phyloP scores from a whole-genome alignment of 164 flowering plant genomes.

The Vitis amurensis region DNA sequence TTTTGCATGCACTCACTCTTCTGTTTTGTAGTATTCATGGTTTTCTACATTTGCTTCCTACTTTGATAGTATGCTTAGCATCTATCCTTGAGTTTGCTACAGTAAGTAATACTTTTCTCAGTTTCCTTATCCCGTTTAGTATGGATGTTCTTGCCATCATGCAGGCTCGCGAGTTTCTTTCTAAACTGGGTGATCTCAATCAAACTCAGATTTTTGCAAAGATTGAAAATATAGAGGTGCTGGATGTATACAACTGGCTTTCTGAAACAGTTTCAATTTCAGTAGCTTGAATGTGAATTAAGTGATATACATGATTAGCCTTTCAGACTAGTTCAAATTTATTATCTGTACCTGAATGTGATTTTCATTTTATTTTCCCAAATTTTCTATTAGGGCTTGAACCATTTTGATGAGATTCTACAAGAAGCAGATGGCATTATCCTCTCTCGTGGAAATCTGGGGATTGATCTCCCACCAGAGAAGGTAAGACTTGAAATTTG shows the following conservation, averaged over 20 bases:
- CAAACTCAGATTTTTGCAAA: slow-evolving; percentile 59
- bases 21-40: not conserved
- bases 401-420: slow-evolving; percentile 73
- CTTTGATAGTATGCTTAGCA: not conserved
- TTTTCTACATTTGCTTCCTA: not conserved
- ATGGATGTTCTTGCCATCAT: slow-evolving; percentile 7
- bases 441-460: slow-evolving; percentile 76
- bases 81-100: not conserved
- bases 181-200: slow-evolving; percentile 39
- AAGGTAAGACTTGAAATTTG: slow-evolving; percentile 32
- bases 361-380: not conserved
- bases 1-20: not conserved
- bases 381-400: slow-evolving; percentile 47
- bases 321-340: too few relatives aligned
- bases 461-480: slow-evolving; percentile 82
- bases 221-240: slow-evolving; percentile 54
- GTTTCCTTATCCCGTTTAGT: not conserved
- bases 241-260: not conserved
- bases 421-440: slow-evolving; percentile 80
- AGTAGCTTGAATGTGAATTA: too few relatives aligned
- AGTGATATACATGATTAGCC: too few relatives aligned
- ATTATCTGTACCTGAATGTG: too few relatives aligned
- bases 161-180: slow-evolving; percentile 45
- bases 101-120: not conserved
- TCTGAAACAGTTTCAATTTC: too few relatives aligned